Evolutionary conservation across 2,329 filamentous ascomycete genomes (phyloP), one percentile per base, ranked within the genome.

Genomic region (Microdochium nivale): DNA sequence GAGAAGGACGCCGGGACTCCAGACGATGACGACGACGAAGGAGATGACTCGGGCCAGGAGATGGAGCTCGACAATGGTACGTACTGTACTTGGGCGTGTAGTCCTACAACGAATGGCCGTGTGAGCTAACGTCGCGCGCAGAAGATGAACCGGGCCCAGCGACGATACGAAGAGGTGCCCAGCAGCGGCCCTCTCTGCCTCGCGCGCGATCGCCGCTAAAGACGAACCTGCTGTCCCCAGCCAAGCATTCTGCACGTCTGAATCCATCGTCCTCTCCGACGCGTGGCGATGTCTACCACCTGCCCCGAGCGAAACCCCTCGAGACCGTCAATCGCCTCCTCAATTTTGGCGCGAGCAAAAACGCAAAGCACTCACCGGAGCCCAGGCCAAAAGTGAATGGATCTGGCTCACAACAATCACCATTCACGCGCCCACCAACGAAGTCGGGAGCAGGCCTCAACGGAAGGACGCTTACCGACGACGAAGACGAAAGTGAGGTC

Each of bases 121-220:
- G 19, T 8, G 23, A 40, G 48, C 60, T 67, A 58, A 66, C 53
- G 33, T 51, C 21, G 4, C 32, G 37, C 48, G 50, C 25, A 82
- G 79, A 70, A 43, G 72, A 72, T 24, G 78, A 77, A 10, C 73
- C 76, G n/a, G 78, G 77, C 2, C 78, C 78, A 11, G 71, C 70
- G 32, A 78, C 78, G 2, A 64, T 78, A 30, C 71, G 80, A 49
- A 77, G 73, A 57, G 73, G 65, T 69, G 76, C 59, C 69, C 70
- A 53, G 65, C 69, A 64, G 67, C 76, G 74, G 47, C 66, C 70
- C 19, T 69, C 79, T 58, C 57, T 76, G 10, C 74, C 76, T 40
- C 73, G 71, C 49, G 70, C 70, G 47, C 67, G 72, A 52, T 87
- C 84, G 2, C 86, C 86, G 1, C 73, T 79, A 51, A 87, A 86